Conservation (phyloP, 306 rosid species). For the Vigna hirtella region DNA sequence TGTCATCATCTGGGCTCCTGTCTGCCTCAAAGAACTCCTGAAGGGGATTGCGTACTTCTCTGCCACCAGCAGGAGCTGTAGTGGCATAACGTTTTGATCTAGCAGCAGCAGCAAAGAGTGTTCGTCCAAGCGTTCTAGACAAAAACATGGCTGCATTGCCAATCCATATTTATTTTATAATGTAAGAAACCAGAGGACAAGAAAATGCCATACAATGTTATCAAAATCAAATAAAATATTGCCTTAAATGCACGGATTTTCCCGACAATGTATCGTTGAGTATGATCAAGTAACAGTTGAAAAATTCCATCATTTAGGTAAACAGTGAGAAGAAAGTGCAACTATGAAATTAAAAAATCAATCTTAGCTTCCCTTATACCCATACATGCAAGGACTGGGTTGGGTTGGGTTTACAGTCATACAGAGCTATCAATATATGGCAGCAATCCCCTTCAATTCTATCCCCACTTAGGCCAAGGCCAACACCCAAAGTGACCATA, state of each 20-base stretch:
- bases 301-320: background rate
- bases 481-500: background rate
- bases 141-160: conserved; percentile 47
- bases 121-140: conserved; percentile 70
- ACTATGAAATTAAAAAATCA: conserved; percentile 2
- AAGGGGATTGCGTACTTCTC: conserved; percentile 68
- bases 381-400: background rate
- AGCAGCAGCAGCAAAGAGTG: conserved; percentile 64
- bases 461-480: background rate
- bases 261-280: background rate
- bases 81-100: conserved; percentile 67
- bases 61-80: conserved; percentile 38
- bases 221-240: conserved; percentile 34
- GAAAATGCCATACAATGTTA: background rate
- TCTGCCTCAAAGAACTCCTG: conserved; percentile 80
- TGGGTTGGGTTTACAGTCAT: background rate
- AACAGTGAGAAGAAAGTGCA: background rate
- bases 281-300: background rate
- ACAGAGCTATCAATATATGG: background rate
- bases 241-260: background rate
- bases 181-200: conserved; percentile 26
- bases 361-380: background rate
- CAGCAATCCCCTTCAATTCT: background rate
- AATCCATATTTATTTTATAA: conserved; percentile 13
- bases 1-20: conserved; percentile 68